Percentiles rank a stretch among this genome's conserved stretches.
Conservation (phyloP, 306 rosid genomes). For the Macrotyloma uniflorum region DNA sequence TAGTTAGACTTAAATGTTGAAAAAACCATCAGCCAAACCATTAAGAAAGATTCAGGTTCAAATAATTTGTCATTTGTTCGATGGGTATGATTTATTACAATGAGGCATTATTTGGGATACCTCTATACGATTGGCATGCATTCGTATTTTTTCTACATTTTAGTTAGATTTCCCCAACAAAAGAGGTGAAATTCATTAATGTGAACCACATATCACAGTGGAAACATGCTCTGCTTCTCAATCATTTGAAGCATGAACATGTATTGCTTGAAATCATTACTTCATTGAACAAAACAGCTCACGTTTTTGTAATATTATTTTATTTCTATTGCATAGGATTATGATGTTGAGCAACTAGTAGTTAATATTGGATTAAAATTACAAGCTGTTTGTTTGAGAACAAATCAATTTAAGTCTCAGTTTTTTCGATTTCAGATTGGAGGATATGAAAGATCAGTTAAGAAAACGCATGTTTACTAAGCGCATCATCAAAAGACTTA, state of each 20-base stretch:
- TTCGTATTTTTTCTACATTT: not conserved
- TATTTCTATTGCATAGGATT: not conserved
- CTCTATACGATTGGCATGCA: not conserved
- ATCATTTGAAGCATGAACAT: not conserved
- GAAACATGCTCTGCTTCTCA: not conserved
- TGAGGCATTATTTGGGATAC: not conserved
- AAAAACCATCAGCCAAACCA: not conserved
- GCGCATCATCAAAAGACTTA: slow-evolving; percentile 70
- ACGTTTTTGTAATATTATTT: not conserved
- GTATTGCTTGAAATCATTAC: not conserved
- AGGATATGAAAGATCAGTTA: slow-evolving; percentile 89
- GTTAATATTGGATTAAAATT: slow-evolving; percentile 19
- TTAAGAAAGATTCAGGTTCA: not conserved
- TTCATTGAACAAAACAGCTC: not conserved
- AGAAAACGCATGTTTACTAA: slow-evolving; percentile 92
- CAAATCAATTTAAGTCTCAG: slow-evolving; percentile 6
- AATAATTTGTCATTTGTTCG: not conserved
- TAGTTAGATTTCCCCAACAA: not conserved
- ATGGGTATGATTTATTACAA: not conserved
- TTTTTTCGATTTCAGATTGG: slow-evolving; percentile 57
- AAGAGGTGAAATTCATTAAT: slow-evolving; percentile 4
- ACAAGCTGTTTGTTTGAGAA: not conserved
- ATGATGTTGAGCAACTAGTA: slow-evolving; percentile 6
- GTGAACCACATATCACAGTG: not conserved
- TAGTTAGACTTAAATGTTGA: too few species aligned